Percentiles rank a stretch among this genome's conserved stretches.
These are phyloP conservation scores for Plasmodium vivax DNA, from an alignment of 169 alveolate genomes.

Conservation along the genomic window DNA sequence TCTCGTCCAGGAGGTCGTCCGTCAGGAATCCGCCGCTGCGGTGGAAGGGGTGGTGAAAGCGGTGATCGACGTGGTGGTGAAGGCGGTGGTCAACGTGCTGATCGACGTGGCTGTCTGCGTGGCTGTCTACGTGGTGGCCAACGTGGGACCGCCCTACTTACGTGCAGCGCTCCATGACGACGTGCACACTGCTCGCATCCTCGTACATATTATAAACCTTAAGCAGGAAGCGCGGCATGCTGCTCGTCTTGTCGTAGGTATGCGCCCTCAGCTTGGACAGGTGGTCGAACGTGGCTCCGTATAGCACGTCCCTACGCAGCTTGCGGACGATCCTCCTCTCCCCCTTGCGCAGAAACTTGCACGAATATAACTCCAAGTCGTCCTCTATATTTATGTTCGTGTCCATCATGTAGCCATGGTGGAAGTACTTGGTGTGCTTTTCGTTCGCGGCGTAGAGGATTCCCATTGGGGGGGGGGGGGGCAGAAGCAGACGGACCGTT, in stretches of 20 bases:
- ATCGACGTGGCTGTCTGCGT: neutral
- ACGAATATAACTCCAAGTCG: slow-evolving; percentile 1
- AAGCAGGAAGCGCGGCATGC: slow-evolving; percentile 13
- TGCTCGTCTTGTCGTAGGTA: neutral
- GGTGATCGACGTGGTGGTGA: neutral
- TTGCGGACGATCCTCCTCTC: slow-evolving; percentile 28
- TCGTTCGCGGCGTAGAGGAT: slow-evolving; percentile 22
- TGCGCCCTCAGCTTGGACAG: slow-evolving; percentile 11
- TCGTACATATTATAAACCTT: slow-evolving; percentile 37
- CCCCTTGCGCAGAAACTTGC: slow-evolving; percentile 11
- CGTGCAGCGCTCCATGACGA: slow-evolving; percentile 49
- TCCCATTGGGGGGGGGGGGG: slow-evolving; percentile 4
- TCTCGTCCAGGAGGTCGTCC: slow-evolving; percentile 22
- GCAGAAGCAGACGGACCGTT: neutral
- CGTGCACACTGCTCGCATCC: slow-evolving; percentile 32
- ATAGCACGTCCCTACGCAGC: neutral
- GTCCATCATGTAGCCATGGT: slow-evolving; percentile 36
- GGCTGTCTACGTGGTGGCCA: neutral
- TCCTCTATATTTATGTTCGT: neutral
- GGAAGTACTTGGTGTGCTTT: slow-evolving; percentile 30
- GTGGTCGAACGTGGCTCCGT: slow-evolving; percentile 13
- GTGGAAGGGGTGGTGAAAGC: neutral
- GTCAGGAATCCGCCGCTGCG: slow-evolving; percentile 55
- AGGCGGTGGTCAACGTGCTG: neutral
- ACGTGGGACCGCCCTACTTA: neutral